Percentiles rank a stretch among this genome's conserved stretches.
phyloP scores from a whole-genome alignment of 495 filamentous ascomycete species.

The Cudoniella acicularis region DNA sequence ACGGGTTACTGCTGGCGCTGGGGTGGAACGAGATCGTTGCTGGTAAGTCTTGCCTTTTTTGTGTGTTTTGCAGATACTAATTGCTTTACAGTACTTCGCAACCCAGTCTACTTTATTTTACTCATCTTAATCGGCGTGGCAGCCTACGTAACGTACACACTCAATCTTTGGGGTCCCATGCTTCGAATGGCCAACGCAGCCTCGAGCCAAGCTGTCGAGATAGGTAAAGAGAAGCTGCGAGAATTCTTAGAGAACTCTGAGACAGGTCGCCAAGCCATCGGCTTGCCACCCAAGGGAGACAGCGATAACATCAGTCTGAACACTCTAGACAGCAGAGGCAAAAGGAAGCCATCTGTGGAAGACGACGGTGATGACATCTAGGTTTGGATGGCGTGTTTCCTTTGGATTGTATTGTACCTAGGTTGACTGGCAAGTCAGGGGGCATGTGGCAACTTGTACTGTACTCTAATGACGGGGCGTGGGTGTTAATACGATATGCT shows the following conservation, averaged over 20 bases:
- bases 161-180: slow-evolving; percentile 96
- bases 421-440: no score
- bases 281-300: slow-evolving; percentile 51
- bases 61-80: slow-evolving; percentile 3
- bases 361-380: slow-evolving; percentile 46
- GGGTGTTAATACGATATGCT: no score
- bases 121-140: slow-evolving; percentile 69
- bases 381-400: background rate
- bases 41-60: slow-evolving; percentile 52
- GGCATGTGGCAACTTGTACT: no score
- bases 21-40: slow-evolving; percentile 97
- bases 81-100: slow-evolving; percentile 67
- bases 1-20: slow-evolving; percentile 78
- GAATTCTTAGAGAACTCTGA: slow-evolving; percentile 82
- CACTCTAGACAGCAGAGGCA: slow-evolving; percentile 57
- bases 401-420: no score
- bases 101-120: slow-evolving; percentile 88
- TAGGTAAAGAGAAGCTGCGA: slow-evolving; percentile 82
- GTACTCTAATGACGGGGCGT: no score
- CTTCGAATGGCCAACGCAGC: slow-evolving; percentile 91
- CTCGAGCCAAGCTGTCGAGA: slow-evolving; percentile 75
- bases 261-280: slow-evolving; percentile 74
- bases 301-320: slow-evolving; percentile 53
- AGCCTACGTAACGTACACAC: slow-evolving; percentile 83
- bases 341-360: slow-evolving; percentile 41